phyloP scores from a whole-genome alignment of 2,329 filamentous ascomycete species.

The Aureobasidium sp. region DNA sequence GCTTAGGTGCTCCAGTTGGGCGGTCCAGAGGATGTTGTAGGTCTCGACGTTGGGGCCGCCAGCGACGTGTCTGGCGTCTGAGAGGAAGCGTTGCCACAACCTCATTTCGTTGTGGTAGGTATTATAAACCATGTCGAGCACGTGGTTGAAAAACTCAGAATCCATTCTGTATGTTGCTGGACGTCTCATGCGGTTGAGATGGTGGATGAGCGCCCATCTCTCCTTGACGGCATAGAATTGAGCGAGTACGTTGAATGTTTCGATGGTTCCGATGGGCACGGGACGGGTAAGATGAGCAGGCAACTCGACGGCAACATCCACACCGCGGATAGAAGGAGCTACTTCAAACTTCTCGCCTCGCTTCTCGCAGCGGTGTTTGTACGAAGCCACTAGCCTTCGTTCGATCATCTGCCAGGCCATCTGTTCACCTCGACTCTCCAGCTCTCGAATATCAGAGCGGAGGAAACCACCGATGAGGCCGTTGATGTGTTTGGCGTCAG shows the following conservation, averaged over 20 bases:
- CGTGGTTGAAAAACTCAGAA: conserved; percentile 70
- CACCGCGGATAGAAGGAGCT: background rate
- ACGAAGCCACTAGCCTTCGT: conserved; percentile 55
- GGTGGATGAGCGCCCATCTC: conserved; percentile 48
- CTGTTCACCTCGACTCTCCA: conserved; percentile 51
- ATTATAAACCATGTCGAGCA: conserved; percentile 43
- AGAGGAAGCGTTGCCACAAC: conserved; percentile 10
- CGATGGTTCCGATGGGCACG: conserved; percentile 55
- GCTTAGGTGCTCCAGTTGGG: background rate
- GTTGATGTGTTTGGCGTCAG: conserved; percentile 70
- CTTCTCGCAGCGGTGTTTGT: conserved; percentile 25
- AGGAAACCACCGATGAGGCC: conserved; percentile 73
- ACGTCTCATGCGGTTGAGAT: conserved; percentile 54
- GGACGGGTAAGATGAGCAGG: conserved; percentile 25
- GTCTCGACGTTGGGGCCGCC: conserved; percentile 13
- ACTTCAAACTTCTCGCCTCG: background rate
- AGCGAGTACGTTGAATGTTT: conserved; percentile 69
- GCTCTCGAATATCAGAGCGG: conserved; percentile 43
- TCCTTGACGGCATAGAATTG: conserved; percentile 60
- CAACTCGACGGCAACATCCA: conserved; percentile 16
- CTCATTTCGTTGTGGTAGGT: conserved; percentile 2
- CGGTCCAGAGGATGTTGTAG: conserved; percentile 15
- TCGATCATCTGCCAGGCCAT: conserved; percentile 72
- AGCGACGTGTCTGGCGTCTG: conserved; percentile 1
- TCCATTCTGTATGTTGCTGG: conserved; percentile 58